These are phyloP conservation scores for Diplogelasinospora grovesii DNA, from an alignment of 495 filamentous ascomycete genomes.

Conservation along the genomic window DNA sequence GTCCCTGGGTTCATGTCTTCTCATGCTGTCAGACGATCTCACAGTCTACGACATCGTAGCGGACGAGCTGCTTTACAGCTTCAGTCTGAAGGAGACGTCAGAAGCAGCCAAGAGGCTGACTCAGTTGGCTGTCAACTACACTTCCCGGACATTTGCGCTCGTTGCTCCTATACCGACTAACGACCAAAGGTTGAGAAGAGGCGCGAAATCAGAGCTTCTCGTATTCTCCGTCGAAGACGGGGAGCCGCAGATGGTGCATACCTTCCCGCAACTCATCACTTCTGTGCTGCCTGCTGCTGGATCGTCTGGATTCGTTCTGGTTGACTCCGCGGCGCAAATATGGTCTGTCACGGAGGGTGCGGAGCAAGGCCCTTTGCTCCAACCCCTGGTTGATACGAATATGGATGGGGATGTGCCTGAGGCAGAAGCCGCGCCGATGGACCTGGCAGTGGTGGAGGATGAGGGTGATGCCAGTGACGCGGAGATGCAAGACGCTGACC, in stretches of 20 bases:
- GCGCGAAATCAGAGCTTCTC: constrained; percentile 40
- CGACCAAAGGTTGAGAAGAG: constrained; percentile 21
- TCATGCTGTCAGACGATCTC: constrained; percentile 56
- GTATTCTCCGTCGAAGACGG: constrained; percentile 47
- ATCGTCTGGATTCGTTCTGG: constrained; percentile 53
- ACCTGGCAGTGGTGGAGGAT: constrained; percentile 21
- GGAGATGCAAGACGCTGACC: constrained; percentile 31
- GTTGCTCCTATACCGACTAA: constrained; percentile 35
- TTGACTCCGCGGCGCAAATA: constrained; percentile 54
- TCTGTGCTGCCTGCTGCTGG: constrained; percentile 45
- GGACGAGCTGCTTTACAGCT: constrained; percentile 48
- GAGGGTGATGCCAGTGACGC: constrained; percentile 46
- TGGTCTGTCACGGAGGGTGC: constrained; percentile 46
- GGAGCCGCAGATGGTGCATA: constrained; percentile 43
- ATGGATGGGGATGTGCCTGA: constrained; percentile 27
- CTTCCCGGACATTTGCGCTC: constrained; percentile 52
- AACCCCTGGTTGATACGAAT: constrained; percentile 41
- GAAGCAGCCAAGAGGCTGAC: constrained; percentile 35
- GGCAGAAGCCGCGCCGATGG: constrained; percentile 15
- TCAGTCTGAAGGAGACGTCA: constrained; percentile 29
- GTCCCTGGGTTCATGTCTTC: constrained; percentile 53
- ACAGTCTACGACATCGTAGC: constrained; percentile 61
- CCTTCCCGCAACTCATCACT: constrained; percentile 43
- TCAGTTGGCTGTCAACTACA: constrained; percentile 55
- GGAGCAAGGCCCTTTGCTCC: constrained; percentile 41